Percentiles rank a stretch among this genome's conserved stretches.
Conservation (phyloP, 345 rosid genomes). For the Arabis alpina region DNA sequence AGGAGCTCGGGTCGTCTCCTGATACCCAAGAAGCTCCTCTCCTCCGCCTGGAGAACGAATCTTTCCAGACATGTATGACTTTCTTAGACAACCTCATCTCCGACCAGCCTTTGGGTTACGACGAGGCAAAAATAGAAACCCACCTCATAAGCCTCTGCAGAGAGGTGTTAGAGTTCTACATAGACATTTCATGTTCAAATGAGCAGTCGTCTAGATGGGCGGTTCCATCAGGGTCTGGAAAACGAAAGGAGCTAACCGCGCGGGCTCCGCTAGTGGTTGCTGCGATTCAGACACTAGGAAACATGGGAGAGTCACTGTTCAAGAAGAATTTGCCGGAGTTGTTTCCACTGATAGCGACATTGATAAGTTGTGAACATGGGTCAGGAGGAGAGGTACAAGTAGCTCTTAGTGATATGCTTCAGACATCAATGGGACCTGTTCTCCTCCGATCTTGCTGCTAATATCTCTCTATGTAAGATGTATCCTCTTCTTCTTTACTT, state of each 20-base stretch:
- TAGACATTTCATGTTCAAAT: constrained; percentile 54
- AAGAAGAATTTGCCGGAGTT: constrained; percentile 68
- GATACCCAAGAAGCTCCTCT: constrained; percentile 92
- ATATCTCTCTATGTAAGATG: constrained; percentile 39
- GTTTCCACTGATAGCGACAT: constrained; percentile 78
- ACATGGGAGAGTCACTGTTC: constrained; percentile 74
- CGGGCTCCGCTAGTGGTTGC: constrained; percentile 82
- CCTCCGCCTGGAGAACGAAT: constrained; percentile 78
- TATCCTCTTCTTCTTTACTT: constrained; percentile 8
- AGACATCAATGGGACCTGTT: constrained; percentile 78
- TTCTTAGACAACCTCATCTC: constrained; percentile 72
- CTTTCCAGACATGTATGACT: constrained; percentile 81
- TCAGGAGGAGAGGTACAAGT: constrained; percentile 78
- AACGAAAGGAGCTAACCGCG: constrained; percentile 73
- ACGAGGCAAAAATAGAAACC: constrained; percentile 62
- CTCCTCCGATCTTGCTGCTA: constrained; percentile 73
- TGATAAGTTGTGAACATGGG: constrained; percentile 94
- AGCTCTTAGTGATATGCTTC: constrained; percentile 91
- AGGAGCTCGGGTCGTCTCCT: constrained; percentile 70
- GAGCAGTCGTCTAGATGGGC: constrained; percentile 54
- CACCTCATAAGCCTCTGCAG: constrained; percentile 63
- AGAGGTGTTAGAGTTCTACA: constrained; percentile 72
- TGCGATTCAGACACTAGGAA: constrained; percentile 78
- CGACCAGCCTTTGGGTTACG: constrained; percentile 60
- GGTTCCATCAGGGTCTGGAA: constrained; percentile 78